Evolutionary conservation across 192 early-diverging fungal genomes (phyloP), one percentile per base, ranked within the genome.

Genomic region (Gaertneriomyces sp.): DNA sequence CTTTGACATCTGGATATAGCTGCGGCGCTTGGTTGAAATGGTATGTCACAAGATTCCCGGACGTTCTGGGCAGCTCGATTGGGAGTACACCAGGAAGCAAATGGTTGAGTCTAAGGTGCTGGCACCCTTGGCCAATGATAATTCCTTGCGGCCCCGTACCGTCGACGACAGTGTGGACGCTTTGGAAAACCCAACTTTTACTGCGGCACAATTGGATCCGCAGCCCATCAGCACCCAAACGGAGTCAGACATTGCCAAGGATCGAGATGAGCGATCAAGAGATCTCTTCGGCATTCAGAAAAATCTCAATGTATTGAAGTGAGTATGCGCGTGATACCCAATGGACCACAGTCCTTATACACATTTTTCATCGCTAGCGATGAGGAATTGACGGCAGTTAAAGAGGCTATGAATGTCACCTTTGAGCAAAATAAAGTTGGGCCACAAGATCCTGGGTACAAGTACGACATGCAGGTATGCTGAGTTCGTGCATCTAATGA

Each of bases 391-490:
- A 45, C 25, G 0, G 42, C 40, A 44, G 47, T 73, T 8, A 77
- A 77, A 61, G 19, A 47, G 5, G 58, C 55, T 17, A 77, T 77
- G 75, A 59, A 73, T 25, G 53, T 12, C 12, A 63, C 70, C 12
- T 77, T 77, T 49, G 75, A 70, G 46, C 59, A 63, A 61, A 77
- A 69, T 53, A 50, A 52, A 12, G 42, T 77, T 16, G 57, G 46
- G 39, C 61, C 61, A 14, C 63, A 60, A 5, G 71, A 77, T 63
- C 58, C 61, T 6, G 68, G 54, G 12, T 77, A 56, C 45, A 46
- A 62, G 33, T 77, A 77, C 49, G 75, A 77, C 49, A 53, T 77
- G 45, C 65, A 71, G 60, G 74, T 76, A 14, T 33, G 33, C 19
- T 17, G 4, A 33, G 25, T 33, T 51, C 0, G 20, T 4, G 20